Conservation (phyloP, 2,329 filamentous ascomycete species). For the Pseudocercospora fijiensis region DNA sequence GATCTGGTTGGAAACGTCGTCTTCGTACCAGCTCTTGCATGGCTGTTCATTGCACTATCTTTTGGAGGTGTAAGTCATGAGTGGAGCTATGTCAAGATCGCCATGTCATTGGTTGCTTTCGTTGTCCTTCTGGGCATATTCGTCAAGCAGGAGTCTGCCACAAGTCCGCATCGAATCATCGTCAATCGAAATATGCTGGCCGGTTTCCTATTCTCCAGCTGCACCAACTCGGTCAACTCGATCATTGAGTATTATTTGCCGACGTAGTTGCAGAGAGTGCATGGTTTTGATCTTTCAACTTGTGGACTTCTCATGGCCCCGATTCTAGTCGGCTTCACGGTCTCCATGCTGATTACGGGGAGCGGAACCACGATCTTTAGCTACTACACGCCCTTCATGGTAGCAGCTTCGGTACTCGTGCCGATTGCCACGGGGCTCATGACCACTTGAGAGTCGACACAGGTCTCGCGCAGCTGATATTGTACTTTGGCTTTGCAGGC, state of each 20-base stretch:
- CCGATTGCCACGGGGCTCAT: slow-evolving; percentile 39
- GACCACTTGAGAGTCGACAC: slow-evolving; percentile 35
- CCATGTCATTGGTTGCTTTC: slow-evolving; percentile 1
- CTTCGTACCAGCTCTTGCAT: slow-evolving; percentile 8
- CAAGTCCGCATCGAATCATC: slow-evolving; percentile 7
- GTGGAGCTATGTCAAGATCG: slow-evolving; percentile 1
- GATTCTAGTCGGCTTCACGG: slow-evolving; percentile 19
- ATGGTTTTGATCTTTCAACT: background rate
- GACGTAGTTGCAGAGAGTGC: slow-evolving; percentile 5
- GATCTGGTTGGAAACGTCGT: slow-evolving; percentile 7
- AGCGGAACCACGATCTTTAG: slow-evolving; percentile 27
- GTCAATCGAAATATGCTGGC: slow-evolving; percentile 7
- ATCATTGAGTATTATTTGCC: slow-evolving; percentile 8
- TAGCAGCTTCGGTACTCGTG: slow-evolving; percentile 36
- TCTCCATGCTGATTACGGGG: slow-evolving; percentile 18
- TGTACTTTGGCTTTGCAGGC: slow-evolving; percentile 34
- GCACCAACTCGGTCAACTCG: background rate
- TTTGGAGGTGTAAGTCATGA: slow-evolving; percentile 9
- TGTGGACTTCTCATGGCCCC: slow-evolving; percentile 10
- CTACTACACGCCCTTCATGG: slow-evolving; percentile 42
- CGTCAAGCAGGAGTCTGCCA: slow-evolving; percentile 5
- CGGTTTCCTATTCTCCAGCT: slow-evolving; percentile 1
- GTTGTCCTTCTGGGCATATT: slow-evolving; percentile 3
- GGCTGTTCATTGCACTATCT: slow-evolving; percentile 12
- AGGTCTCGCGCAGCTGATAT: slow-evolving; percentile 31